Evolutionary conservation across 495 filamentous ascomycete species (phyloP).

Genomic region (Glutinoglossum americanum): DNA sequence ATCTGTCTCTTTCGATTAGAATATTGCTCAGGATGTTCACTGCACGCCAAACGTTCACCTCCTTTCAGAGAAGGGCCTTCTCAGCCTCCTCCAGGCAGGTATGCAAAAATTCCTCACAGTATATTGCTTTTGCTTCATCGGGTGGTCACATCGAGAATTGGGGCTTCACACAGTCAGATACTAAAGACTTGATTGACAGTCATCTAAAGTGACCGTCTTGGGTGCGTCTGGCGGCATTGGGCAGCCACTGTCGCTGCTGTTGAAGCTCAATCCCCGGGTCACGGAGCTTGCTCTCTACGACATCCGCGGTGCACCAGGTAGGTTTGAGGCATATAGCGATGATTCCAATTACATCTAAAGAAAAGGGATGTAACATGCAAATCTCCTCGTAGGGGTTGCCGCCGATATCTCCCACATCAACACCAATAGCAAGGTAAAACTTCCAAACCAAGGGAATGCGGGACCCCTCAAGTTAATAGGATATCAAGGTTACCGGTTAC

Average conservation of each 20-base stretch:
- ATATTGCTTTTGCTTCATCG: constrained; percentile 8
- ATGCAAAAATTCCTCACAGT: constrained; percentile 16
- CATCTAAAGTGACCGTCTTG: constrained; percentile 90
- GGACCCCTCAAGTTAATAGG: constrained; percentile 3
- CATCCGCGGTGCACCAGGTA: constrained; percentile 86
- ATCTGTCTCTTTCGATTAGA: not conserved
- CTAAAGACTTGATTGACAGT: constrained; percentile 25
- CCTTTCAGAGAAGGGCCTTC: constrained; percentile 75
- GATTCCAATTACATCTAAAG: not conserved
- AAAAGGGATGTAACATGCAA: constrained; percentile 4
- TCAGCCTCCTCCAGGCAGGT: constrained; percentile 82
- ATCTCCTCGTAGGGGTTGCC: constrained; percentile 54
- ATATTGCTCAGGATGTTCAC: constrained; percentile 44
- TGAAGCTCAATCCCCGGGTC: constrained; percentile 94
- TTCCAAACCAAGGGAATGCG: not conserved
- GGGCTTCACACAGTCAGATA: not conserved
- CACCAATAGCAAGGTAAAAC: constrained; percentile 60
- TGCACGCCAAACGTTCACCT: constrained; percentile 44
- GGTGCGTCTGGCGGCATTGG: constrained; percentile 95
- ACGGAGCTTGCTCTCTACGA: constrained; percentile 90
- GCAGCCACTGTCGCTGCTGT: constrained; percentile 86
- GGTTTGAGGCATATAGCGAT: constrained; percentile 12
- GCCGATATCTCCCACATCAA: constrained; percentile 97
- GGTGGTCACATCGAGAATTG: not conserved
- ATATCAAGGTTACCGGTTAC: constrained; percentile 54